Evolutionary conservation across 305 asterid species (phyloP).

Genomic region (Euphrasia arctica): DNA sequence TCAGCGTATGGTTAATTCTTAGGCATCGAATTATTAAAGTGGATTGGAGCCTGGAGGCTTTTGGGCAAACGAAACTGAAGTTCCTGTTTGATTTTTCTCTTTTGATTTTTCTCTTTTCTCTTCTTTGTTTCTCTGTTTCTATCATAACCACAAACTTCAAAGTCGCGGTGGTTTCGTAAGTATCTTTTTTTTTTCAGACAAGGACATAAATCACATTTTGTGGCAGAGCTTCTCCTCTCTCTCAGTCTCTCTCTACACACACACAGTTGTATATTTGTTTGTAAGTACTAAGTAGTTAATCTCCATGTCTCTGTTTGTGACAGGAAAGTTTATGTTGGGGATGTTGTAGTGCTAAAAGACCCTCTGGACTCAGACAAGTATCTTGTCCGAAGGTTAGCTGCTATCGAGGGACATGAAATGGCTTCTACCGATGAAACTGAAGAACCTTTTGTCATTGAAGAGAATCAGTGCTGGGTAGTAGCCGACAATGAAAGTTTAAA

Average conservation of each 20-base stretch:
- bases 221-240: not conserved
- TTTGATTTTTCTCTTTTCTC: too few species aligned
- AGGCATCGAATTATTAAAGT: too few species aligned
- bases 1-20: too few species aligned
- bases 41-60: too few species aligned
- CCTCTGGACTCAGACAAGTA: conserved; percentile 55
- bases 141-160: too few species aligned
- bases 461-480: conserved; percentile 85
- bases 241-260: too few species aligned
- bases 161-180: too few species aligned
- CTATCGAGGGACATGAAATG: conserved; percentile 83
- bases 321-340: conserved; percentile 75
- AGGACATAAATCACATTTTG: not conserved
- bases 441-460: conserved; percentile 73
- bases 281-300: conserved; percentile 9
- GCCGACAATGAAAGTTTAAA: conserved; percentile 64
- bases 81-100: too few species aligned
- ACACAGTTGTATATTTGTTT: not conserved
- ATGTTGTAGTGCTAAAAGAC: conserved; percentile 75
- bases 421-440: conserved; percentile 77
- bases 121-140: too few species aligned
- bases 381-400: conserved; percentile 85
- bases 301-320: conserved; percentile 20
- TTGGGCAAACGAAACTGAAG: too few species aligned
- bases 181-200: not conserved